Evolutionary conservation across 345 rosid species (phyloP), one percentile per base, ranked within the genome.

Genomic region (Limnanthes douglasii): DNA sequence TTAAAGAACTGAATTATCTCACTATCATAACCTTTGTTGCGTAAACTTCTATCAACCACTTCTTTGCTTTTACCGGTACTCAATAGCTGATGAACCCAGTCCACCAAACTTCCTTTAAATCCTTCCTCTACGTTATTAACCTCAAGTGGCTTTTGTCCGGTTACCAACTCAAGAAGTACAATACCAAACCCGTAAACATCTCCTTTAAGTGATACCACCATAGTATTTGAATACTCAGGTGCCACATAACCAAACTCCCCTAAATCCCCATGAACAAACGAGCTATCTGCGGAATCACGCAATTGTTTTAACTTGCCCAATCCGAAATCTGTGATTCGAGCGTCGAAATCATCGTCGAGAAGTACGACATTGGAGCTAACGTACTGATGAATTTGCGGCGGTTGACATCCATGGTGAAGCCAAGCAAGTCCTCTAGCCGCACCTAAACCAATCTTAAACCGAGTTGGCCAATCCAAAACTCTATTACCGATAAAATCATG

Each of bases 391-490:
- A 64, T 10, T 23, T 29, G 51, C 0, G 58, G 60, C 0, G 62
- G 60, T 37, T 67, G 59, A 19, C 65, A 61, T n/a, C 72, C 75
- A 37, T 61, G 70, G 46, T 75, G 75, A 23, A 75, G 46, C 84
- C 78, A 75, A 42, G 73, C 78, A 15, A 70, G 43, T 4, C 84
- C 84, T 57, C 73, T 51, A 6, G 78, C 72, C 0, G 75, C 72
- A 27, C 84, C 78, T 11, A 70, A 41, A 14, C 68, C 63, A 19
- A 74, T 54, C 25, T 52, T 56, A 33, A 70, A 49, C 68, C 78
- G 67, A 11, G 43, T 23, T 1, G 59, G 56, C 84, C 84, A 75
- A 31, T 75, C 70, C 38, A 70, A 30, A 9, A 37, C 41, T 12
- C 40, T 40, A 15, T 1, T 8, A 21, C 11, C n/a, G n/a, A 27